phyloP scores from a whole-genome alignment of 306 rosid genomes.

The Trichosanthes cucumerina region DNA sequence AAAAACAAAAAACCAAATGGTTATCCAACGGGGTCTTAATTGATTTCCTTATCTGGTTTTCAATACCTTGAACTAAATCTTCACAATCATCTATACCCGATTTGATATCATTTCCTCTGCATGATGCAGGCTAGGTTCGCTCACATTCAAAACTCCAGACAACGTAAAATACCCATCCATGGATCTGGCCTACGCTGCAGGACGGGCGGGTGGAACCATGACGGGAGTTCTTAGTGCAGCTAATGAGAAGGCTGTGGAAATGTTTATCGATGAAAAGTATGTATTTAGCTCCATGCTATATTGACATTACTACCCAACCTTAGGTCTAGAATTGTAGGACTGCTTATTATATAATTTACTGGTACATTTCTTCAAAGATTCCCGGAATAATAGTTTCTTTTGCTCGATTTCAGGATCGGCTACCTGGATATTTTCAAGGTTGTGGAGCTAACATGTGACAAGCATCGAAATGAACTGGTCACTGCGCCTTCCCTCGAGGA shows the following conservation, averaged over 20 bases:
- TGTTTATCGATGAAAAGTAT: slow-evolving; percentile 89
- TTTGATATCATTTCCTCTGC: neutral
- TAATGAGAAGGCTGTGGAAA: slow-evolving; percentile 94
- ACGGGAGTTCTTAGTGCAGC: slow-evolving; percentile 99
- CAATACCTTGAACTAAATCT: neutral
- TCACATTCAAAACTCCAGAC: slow-evolving; percentile 86
- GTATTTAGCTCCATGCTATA: slow-evolving; percentile 7
- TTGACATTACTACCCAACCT: neutral
- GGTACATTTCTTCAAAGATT: neutral
- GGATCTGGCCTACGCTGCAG: slow-evolving; percentile 95
- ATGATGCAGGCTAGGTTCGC: slow-evolving; percentile 80
- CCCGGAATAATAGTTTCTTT: neutral
- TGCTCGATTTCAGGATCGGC: slow-evolving; percentile 49
- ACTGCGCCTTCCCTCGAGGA: slow-evolving; percentile 83
- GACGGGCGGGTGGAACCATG: slow-evolving; percentile 98
- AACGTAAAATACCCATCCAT: slow-evolving; percentile 87
- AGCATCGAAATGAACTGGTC: slow-evolving; percentile 58
- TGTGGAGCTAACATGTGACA: slow-evolving; percentile 82
- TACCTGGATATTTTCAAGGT: slow-evolving; percentile 90
- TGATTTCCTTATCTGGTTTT: neutral
- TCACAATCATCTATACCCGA: neutral
- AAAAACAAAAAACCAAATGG: no score
- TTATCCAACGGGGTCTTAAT: no score
- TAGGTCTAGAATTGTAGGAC: neutral
- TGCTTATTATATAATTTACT: neutral